Evolutionary conservation across 768 basidiomycete genomes (phyloP).

Genomic region (Leccinum broughii): DNA sequence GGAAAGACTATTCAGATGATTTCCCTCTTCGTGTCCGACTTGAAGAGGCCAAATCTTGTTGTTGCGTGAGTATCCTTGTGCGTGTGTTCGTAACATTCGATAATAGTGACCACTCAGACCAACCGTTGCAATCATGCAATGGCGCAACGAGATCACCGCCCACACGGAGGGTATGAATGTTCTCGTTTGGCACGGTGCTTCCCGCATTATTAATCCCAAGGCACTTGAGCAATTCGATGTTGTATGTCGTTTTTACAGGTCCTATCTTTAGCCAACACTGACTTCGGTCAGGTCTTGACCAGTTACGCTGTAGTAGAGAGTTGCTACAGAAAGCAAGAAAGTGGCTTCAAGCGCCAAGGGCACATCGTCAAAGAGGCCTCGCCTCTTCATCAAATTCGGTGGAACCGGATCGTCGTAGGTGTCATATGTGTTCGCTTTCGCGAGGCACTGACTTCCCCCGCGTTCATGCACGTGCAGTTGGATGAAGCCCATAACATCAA

Average conservation of each 20-base stretch:
- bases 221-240: constrained; percentile 87
- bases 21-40: constrained; percentile 78
- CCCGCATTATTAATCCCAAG: constrained; percentile 62
- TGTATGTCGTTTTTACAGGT: constrained; percentile 41
- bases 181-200: constrained; percentile 88
- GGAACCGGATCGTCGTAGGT: constrained; percentile 78
- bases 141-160: constrained; percentile 89
- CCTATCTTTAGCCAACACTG: not conserved
- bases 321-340: constrained; percentile 89
- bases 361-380: constrained; percentile 84
- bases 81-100: not conserved
- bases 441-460: not conserved
- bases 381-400: constrained; percentile 78
- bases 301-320: constrained; percentile 90
- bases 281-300: constrained; percentile 63
- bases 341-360: constrained; percentile 88
- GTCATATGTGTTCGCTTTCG: not conserved
- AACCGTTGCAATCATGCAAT: constrained; percentile 67
- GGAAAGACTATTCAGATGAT: constrained; percentile 98
- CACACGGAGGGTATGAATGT: constrained; percentile 86
- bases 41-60: constrained; percentile 82
- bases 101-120: constrained; percentile 33
- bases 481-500: constrained; percentile 99
- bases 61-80: constrained; percentile 66
- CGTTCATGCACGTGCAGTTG: constrained; percentile 46